Conservation (phyloP, 2,329 filamentous ascomycete species). For the Lecanosticta acicola region DNA sequence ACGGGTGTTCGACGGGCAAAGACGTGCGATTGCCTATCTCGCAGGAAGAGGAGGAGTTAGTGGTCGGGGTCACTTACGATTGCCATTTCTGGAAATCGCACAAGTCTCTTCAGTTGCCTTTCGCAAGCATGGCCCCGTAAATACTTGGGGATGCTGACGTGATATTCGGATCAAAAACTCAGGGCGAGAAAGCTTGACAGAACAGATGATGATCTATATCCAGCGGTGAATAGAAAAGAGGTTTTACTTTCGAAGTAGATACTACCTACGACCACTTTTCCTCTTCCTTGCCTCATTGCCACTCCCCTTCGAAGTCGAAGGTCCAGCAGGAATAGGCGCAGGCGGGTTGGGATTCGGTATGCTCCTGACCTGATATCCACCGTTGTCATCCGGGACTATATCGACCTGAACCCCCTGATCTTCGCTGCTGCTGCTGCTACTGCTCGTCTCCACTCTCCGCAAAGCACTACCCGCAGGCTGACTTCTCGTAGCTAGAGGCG, state of each 20-base stretch:
- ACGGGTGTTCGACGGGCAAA: too few relatives aligned
- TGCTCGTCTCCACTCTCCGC: slow-evolving; percentile 20
- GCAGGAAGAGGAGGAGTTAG: too few relatives aligned
- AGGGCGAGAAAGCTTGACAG: too few relatives aligned
- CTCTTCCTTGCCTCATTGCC: slow-evolving; percentile 20
- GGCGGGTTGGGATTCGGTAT: slow-evolving; percentile 11
- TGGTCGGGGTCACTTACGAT: too few relatives aligned
- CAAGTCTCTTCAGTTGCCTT: too few relatives aligned
- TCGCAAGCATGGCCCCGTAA: too few relatives aligned
- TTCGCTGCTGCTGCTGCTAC: slow-evolving; percentile 23
- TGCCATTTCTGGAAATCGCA: too few relatives aligned
- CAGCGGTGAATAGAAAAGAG: too few relatives aligned
- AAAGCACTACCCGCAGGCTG: slow-evolving; percentile 15
- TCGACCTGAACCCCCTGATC: slow-evolving; percentile 30
- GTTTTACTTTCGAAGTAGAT: background rate
- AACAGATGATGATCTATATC: too few relatives aligned
- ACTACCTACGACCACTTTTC: slow-evolving; percentile 18
- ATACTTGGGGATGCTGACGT: too few relatives aligned
- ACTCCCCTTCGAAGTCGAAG: slow-evolving; percentile 5
- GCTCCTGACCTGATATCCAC: slow-evolving; percentile 21
- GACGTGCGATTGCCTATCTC: too few relatives aligned
- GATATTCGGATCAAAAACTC: too few relatives aligned
- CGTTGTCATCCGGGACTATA: slow-evolving; percentile 22
- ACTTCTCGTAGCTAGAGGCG: slow-evolving; percentile 18
- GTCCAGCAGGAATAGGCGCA: slow-evolving; percentile 3